Evolutionary conservation across 805 yeast genomes (phyloP), one percentile per base, ranked within the genome.

Genomic region (Teunomyces funiuensis): DNA sequence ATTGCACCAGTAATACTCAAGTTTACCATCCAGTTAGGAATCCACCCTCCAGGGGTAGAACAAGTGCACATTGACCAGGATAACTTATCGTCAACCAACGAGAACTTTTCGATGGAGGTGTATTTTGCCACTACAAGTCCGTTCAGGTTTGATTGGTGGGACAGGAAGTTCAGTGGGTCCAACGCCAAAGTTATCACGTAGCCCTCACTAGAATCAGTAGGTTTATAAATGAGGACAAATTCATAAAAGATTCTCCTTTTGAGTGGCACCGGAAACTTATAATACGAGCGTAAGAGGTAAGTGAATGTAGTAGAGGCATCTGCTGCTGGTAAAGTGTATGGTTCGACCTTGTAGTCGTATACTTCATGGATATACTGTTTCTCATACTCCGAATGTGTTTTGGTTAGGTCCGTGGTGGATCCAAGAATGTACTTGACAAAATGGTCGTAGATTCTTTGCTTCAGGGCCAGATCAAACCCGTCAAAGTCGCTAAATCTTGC

Each of bases 1-100:
- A 70, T 59, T 5, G 65, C 74, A 7, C 57, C 55, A 11, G 61
- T 58, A 27, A 66, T 53, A 6, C 58, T 50, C 45, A 53, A 30
- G 33, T 56, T 56, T 5, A 66, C 58, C 9, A 70, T 33, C 66
- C 69, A 67, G 7, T 51, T 43, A 2, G 74, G 74, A 7, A 70
- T 58, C n/a, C 37, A 41, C 1, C 75, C 75, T 22, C 66, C 66
- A 2, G 75, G 69, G 11, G 53, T 55, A 4, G 74, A 67, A 31
- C 63, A 55, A 1, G 73, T 68, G 31, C 66, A 58, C 74, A 70
- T 68, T 14, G 48, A 44, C 75, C 75, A 70, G 18, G 50, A 43
- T 22, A 68, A 49, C 10, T 45, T 38, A 8, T 49, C 52, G 9
- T 53, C 54, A 6, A 57, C 51, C 33, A 40, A 57, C 6, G 51